Evolutionary conservation across 108 stramenopile species (phyloP).

Genomic region (Fistulifera pelliculosa): DNA sequence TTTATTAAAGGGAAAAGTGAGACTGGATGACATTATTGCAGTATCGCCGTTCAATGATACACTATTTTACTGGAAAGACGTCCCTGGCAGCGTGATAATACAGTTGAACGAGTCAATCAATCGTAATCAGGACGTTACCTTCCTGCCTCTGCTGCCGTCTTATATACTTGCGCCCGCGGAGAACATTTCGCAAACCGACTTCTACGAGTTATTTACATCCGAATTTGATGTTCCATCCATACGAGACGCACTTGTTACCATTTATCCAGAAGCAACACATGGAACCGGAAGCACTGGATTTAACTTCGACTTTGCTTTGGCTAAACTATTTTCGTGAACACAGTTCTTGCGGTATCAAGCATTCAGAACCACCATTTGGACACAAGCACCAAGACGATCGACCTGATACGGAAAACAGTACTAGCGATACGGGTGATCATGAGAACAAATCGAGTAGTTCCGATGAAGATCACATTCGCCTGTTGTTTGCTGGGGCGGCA

Average conservation of each 20-base stretch:
- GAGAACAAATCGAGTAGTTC: not conserved
- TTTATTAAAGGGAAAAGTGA: slow-evolving; percentile 21
- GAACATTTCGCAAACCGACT: too few species aligned
- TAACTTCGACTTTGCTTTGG: not conserved
- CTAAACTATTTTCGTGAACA: slow-evolving; percentile 1
- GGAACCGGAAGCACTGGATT: not conserved
- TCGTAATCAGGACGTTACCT: not conserved
- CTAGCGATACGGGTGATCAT: not conserved
- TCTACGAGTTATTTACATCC: slow-evolving; percentile 1
- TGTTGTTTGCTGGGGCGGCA: not conserved
- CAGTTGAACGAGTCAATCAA: slow-evolving; percentile 4
- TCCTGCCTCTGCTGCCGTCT: not conserved
- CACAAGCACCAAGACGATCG: not conserved
- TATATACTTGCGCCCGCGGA: not conserved
- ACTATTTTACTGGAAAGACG: slow-evolving; percentile 17
- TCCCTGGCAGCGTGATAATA: slow-evolving; percentile 5
- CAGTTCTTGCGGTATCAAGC: not conserved
- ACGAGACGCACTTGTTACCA: not conserved
- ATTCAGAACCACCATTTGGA: not conserved
- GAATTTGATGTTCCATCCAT: slow-evolving; percentile 2
- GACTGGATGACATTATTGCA: slow-evolving; percentile 42
- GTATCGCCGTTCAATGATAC: slow-evolving; percentile 60
- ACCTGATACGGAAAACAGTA: not conserved
- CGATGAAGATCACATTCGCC: not conserved
- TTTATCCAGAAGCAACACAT: not conserved